Conservation (phyloP, 208 protist genomes). For the Kentomonas sorsogonicus region DNA sequence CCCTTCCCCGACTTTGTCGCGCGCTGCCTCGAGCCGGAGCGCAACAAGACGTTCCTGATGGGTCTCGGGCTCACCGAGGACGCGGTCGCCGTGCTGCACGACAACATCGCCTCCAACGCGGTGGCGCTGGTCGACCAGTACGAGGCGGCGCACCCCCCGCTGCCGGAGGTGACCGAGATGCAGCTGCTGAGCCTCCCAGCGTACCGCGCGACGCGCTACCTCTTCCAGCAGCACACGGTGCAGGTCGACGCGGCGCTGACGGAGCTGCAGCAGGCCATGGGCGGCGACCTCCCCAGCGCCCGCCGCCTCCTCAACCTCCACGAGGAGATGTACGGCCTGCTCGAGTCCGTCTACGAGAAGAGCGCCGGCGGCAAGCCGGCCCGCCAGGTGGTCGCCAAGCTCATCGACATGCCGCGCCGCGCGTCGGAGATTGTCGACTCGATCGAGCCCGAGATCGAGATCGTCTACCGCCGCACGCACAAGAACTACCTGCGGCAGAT, state of each 20-base stretch:
- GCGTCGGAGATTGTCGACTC: constrained; percentile 64
- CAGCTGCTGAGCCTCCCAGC: constrained; percentile 42
- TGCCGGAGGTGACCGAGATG: constrained; percentile 17
- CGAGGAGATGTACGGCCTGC: constrained; percentile 71
- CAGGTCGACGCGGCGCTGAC: constrained; percentile 72
- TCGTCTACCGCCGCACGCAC: constrained; percentile 62
- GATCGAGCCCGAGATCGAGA: constrained; percentile 74
- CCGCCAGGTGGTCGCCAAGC: constrained; percentile 49
- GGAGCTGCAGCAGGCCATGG: constrained; percentile 60
- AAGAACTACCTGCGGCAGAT: constrained; percentile 55
- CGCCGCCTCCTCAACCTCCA: constrained; percentile 80
- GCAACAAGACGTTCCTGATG: constrained; percentile 53
- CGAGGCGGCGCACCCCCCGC: constrained; percentile 25
- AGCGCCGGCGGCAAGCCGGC: constrained; percentile 55
- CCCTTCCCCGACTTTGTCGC: constrained; percentile 70
- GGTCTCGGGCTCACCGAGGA: constrained; percentile 46
- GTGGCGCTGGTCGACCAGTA: constrained; percentile 58
- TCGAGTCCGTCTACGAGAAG: constrained; percentile 70
- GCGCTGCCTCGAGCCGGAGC: constrained; percentile 70
- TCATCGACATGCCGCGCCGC: constrained; percentile 71
- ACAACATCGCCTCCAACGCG: constrained; percentile 59
- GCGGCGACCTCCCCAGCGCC: constrained; percentile 50
- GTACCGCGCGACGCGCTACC: constrained; percentile 71
- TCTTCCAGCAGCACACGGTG: constrained; percentile 76
- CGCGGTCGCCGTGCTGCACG: constrained; percentile 38